Conservation (phyloP, 768 basidiomycete genomes). For the Chalciporus piperatus region DNA sequence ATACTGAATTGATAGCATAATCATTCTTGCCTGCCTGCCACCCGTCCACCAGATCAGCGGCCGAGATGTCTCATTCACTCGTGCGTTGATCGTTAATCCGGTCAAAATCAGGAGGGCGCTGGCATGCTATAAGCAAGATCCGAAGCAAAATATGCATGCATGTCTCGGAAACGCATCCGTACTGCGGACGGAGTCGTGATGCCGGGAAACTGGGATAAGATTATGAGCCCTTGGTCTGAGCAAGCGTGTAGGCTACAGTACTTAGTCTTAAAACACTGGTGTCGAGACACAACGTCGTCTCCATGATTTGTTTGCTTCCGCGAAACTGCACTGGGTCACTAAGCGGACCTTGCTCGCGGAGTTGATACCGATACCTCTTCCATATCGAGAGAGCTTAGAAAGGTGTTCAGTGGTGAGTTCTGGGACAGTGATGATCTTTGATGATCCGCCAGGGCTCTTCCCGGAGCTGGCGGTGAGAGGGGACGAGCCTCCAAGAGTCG, state of each 20-base stretch:
- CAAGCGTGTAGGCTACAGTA: background rate
- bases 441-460: background rate
- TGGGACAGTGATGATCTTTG: background rate
- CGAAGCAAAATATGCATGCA: background rate
- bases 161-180: background rate
- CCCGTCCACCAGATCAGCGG: no score
- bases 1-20: no score
- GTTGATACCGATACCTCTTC: constrained; percentile 23
- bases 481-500: background rate
- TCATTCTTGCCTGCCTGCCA: no score
- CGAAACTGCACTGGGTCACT: constrained; percentile 27
- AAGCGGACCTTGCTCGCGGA: constrained; percentile 30
- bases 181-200: background rate
- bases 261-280: background rate
- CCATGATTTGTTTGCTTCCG: constrained; percentile 23
- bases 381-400: constrained; percentile 28
- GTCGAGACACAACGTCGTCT: background rate
- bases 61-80: no score
- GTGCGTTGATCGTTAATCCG: background rate
- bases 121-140: background rate
- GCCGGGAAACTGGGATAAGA: background rate
- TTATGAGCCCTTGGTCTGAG: background rate
- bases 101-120: background rate
- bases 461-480: background rate
- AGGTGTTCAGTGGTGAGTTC: background rate